Conservation (phyloP, 192 early-diverging fungal species). For the Phycomyces blakesleeanus region DNA sequence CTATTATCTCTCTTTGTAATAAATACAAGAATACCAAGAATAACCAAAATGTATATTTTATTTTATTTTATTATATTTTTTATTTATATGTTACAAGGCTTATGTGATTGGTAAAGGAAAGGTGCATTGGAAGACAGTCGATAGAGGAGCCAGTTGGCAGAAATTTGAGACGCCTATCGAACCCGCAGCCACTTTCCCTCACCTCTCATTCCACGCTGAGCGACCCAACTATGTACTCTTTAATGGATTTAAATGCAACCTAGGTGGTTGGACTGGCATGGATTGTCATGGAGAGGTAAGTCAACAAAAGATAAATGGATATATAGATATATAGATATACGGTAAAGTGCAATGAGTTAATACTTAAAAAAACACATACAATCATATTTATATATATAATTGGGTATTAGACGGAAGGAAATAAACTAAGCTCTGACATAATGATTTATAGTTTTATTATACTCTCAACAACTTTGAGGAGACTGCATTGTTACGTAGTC, state of each 20-base stretch:
- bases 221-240: constrained; percentile 64
- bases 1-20: no score
- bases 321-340: no score
- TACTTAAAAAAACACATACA: no score
- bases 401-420: no score
- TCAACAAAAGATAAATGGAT: no score
- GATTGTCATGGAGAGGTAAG: constrained; percentile 60
- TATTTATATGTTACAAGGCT: no score
- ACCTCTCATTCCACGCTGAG: constrained; percentile 68
- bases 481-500: constrained; percentile 47
- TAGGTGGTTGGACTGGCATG: constrained; percentile 35
- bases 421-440: no score
- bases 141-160: constrained; percentile 58
- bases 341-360: no score
- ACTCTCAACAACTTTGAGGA: constrained; percentile 67
- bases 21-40: no score
- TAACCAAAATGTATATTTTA: no score
- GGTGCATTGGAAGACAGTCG: constrained; percentile 57
- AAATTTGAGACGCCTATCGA: constrained; percentile 41
- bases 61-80: no score
- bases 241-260: constrained; percentile 50
- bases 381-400: no score
- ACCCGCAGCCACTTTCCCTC: constrained; percentile 30
- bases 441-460: constrained; percentile 48
- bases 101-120: constrained; percentile 48